phyloP scores from a whole-genome alignment of 148 eudicot species.

The Chenopodium album region DNA sequence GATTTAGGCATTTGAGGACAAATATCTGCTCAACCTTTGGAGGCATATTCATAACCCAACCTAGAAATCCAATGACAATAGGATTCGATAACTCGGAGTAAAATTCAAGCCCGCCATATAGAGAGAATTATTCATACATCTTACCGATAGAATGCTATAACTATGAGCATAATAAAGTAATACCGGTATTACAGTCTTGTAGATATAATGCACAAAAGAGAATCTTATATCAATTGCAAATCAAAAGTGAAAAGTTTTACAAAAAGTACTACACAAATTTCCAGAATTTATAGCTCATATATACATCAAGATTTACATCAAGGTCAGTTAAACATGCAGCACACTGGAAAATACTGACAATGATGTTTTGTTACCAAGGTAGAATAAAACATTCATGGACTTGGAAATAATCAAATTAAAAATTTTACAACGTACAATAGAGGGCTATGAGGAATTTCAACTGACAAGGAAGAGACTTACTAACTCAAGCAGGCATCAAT shows the following conservation, averaged over 20 bases:
- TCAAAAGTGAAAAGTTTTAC: no score
- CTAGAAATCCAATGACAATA: neutral
- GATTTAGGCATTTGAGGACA: neutral
- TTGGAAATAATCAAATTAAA: slow-evolving; percentile 2
- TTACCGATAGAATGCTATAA: no score
- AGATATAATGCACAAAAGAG: neutral
- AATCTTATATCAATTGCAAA: neutral
- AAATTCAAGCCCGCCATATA: neutral
- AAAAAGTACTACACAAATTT: neutral
- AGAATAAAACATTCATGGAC: slow-evolving; percentile 3
- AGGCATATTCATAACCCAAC: neutral
- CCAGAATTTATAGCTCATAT: neutral
- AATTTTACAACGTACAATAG: neutral
- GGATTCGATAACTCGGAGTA: neutral
- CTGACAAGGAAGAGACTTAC: neutral
- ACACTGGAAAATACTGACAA: neutral
- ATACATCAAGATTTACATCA: slow-evolving; percentile 5
- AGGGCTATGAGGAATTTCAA: neutral
- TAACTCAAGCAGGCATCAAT: slow-evolving; percentile 49
- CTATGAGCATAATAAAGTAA: no score
- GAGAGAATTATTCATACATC: no score
- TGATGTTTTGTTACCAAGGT: neutral
- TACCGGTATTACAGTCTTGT: neutral
- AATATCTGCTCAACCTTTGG: neutral
- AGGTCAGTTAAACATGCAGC: neutral